These are phyloP conservation scores for Rhododendron mucronatum DNA, from an alignment of 148 eudicot species.

Conservation along the genomic window DNA sequence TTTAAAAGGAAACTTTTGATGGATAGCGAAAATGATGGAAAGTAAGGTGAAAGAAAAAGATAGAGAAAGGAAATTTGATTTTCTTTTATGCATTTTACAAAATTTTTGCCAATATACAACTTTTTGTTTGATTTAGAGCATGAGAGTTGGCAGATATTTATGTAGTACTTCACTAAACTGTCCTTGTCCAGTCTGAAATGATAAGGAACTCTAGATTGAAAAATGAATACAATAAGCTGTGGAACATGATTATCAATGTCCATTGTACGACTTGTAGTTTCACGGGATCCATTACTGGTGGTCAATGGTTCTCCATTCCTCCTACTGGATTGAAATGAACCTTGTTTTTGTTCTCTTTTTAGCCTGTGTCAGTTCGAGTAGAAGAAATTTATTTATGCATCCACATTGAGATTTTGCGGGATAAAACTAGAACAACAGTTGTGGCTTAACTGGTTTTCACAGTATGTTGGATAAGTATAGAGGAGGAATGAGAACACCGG, in stretches of 20 bases:
- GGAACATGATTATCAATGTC: not conserved
- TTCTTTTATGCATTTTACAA: not conserved
- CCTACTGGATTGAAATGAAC: not conserved
- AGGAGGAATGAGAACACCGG: not conserved
- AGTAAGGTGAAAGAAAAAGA: not conserved
- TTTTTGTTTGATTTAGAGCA: not conserved
- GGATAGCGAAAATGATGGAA: not conserved
- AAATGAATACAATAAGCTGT: not conserved
- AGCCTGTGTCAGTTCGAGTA: not conserved
- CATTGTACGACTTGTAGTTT: not conserved
- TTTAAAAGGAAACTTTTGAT: not conserved
- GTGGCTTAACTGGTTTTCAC: not conserved
- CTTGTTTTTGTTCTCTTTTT: not conserved
- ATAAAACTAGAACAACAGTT: not conserved
- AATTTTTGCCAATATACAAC: not conserved
- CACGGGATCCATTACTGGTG: not conserved
- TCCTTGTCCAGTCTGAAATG: not conserved
- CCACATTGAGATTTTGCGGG: not conserved
- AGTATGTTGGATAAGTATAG: not conserved
- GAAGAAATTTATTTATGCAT: not conserved
- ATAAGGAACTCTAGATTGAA: not conserved
- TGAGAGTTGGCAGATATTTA: not conserved
- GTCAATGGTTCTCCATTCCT: not conserved
- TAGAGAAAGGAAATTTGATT: not conserved
- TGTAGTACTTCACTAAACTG: not conserved